Evolutionary conservation across 345 rosid species (phyloP).

Genomic region (Camelina neglecta): DNA sequence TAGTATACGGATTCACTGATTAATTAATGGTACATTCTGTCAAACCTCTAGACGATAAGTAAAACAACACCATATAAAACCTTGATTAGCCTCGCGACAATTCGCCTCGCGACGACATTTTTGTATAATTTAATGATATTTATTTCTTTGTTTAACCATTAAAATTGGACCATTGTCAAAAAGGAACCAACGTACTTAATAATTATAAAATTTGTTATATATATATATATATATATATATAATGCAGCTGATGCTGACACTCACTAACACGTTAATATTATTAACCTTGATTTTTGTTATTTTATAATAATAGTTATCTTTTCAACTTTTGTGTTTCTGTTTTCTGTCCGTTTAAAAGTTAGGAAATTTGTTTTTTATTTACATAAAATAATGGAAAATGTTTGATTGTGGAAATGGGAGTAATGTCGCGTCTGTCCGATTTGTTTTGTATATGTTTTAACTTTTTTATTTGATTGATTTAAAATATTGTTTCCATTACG

Average conservation of each 20-base stretch:
- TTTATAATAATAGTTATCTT: conserved; percentile 35
- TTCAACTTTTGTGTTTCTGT: conserved; percentile 45
- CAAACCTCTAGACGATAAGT: conserved; percentile 45
- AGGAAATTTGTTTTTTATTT: conserved; percentile 43
- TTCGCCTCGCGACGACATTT: conserved; percentile 51
- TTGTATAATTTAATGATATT: conserved; percentile 33
- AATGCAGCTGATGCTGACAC: conserved; percentile 55
- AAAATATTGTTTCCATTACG: conserved; percentile 20
- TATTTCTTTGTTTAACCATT: conserved; percentile 42
- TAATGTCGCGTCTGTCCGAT: conserved; percentile 43
- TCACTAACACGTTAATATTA: conserved; percentile 55
- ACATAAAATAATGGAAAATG: conserved; percentile 40
- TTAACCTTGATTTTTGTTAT: conserved; percentile 34
- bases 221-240: background rate
- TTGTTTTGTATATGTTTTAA: conserved; percentile 29
- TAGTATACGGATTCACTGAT: background rate
- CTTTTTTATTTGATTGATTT: background rate
- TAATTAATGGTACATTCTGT: conserved; percentile 43
- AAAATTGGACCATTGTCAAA: conserved; percentile 43
- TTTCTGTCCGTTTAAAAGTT: conserved; percentile 50
- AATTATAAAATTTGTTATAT: background rate
- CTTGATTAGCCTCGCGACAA: conserved; percentile 65
- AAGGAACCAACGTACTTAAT: conserved; percentile 42
- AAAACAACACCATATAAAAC: conserved; percentile 47
- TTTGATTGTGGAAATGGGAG: conserved; percentile 38